Conservation (phyloP, 179 eudicot genomes). For the Carnegiea gigantea region DNA sequence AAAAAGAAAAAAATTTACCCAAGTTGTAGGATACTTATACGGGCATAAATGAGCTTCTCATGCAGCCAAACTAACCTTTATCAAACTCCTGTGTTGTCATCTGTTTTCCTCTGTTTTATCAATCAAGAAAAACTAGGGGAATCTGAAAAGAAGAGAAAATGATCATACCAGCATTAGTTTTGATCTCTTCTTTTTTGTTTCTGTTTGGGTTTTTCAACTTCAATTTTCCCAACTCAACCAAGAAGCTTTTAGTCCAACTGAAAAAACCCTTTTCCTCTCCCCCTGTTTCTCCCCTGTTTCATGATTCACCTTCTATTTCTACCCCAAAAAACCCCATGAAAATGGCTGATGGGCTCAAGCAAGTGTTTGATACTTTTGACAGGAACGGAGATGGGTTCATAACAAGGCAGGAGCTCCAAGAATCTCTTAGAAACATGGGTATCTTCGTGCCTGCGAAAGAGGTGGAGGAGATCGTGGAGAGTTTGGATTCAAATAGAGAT, state of each 20-base stretch:
- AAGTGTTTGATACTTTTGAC: conserved; percentile 64
- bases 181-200: conserved; percentile 20
- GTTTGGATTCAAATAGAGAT: conserved; percentile 59
- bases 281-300: conserved; percentile 11
- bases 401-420: conserved; percentile 55
- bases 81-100: neutral
- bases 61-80: neutral
- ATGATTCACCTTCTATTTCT: neutral
- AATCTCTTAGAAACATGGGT: conserved; percentile 60
- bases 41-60: neutral
- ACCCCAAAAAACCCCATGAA: neutral
- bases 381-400: conserved; percentile 70
- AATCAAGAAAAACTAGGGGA: neutral
- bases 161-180: conserved; percentile 22
- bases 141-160: conserved; percentile 2
- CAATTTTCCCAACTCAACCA: conserved; percentile 9
- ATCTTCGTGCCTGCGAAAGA: conserved; percentile 39
- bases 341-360: conserved; percentile 33
- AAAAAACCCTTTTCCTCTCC: conserved; percentile 11
- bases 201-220: conserved; percentile 17
- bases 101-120: neutral
- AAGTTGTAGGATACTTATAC: neutral
- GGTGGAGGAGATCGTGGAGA: conserved; percentile 46
- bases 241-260: conserved; percentile 4
- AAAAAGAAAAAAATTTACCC: neutral